These are phyloP conservation scores for Saccharomycopsis hybrid DNA, from an alignment of 1,139 yeast species.

Conservation along the genomic window DNA sequence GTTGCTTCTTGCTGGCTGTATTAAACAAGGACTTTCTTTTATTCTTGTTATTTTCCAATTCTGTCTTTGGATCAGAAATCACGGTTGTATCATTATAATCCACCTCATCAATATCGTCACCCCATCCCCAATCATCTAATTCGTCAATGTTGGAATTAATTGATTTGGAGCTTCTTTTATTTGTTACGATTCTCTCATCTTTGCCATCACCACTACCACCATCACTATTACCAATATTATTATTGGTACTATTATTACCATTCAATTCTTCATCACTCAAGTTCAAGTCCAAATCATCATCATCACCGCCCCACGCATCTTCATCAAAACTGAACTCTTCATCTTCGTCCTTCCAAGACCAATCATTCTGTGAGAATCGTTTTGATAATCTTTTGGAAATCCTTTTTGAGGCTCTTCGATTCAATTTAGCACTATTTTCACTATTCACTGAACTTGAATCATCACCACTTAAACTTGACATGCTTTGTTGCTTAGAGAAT, in stretches of 20 bases:
- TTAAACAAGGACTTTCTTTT: neutral
- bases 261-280: neutral
- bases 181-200: neutral
- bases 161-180: neutral
- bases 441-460: slow-evolving; percentile 8
- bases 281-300: slow-evolving; percentile 17
- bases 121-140: slow-evolving; percentile 22
- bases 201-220: neutral
- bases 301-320: slow-evolving; percentile 18
- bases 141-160: slow-evolving; percentile 7
- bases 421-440: slow-evolving; percentile 1
- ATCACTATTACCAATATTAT: neutral
- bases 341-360: slow-evolving; percentile 15
- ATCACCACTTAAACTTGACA: neutral
- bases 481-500: neutral
- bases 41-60: neutral
- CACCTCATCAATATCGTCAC: slow-evolving; percentile 17
- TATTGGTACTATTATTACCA: neutral
- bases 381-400: slow-evolving; percentile 17
- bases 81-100: slow-evolving; percentile 1
- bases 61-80: neutral
- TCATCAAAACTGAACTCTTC: slow-evolving; percentile 11
- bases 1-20: neutral
- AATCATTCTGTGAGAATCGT: slow-evolving; percentile 16
- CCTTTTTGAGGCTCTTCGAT: slow-evolving; percentile 13